A percentile compares a stretch with the other conserved stretches of the same genome.
Conservation (phyloP, 306 rosid genomes). For the Rosa multiflora region DNA sequence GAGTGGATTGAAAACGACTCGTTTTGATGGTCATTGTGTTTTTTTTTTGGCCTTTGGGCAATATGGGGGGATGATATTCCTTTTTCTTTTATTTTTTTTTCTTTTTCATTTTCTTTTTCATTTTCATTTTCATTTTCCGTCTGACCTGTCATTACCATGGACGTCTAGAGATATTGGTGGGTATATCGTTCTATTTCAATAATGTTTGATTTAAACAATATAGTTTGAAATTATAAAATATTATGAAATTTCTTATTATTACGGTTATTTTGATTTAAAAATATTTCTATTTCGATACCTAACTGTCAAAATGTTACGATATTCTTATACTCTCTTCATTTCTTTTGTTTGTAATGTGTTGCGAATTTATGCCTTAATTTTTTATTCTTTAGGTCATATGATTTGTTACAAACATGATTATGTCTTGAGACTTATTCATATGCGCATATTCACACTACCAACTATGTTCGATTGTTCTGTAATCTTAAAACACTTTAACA, state of each 20-base stretch:
- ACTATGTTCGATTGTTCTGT: too few relatives aligned
- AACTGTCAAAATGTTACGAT: too few relatives aligned
- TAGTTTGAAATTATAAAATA: background rate
- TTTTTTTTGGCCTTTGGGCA: constrained; percentile 28
- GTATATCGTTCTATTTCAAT: too few relatives aligned
- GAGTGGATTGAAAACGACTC: constrained; percentile 42
- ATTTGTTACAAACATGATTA: background rate
- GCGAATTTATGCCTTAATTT: background rate
- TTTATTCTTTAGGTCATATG: background rate
- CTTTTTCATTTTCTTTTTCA: background rate
- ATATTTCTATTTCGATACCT: too few relatives aligned
- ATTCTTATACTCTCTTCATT: too few relatives aligned
- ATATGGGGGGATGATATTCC: constrained; percentile 46
- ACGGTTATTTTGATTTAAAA: too few relatives aligned
- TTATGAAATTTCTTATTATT: too few relatives aligned
- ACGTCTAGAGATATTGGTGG: background rate
- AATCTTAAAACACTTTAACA: too few relatives aligned
- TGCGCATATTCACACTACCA: too few relatives aligned
- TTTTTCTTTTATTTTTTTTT: background rate
- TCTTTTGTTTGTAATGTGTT: background rate
- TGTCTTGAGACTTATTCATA: background rate
- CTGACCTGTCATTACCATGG: too few relatives aligned
- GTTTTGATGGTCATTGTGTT: constrained; percentile 27
- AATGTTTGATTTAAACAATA: too few relatives aligned
- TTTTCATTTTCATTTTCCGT: background rate